phyloP scores from a whole-genome alignment of 257 asterid genomes.

The Solanum tarapatanum region DNA sequence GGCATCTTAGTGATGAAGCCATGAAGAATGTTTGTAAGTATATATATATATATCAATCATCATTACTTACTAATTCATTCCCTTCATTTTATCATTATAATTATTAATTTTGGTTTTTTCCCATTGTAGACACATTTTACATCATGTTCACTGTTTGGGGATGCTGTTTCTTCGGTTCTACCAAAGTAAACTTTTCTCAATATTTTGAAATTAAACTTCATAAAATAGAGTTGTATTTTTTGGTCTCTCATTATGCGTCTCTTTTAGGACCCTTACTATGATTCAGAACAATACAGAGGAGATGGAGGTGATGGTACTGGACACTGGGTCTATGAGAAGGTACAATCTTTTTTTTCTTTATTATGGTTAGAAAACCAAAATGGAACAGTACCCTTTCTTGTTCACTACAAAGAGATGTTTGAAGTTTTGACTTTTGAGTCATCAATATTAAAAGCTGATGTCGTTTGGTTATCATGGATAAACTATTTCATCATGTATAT shows the following conservation, averaged over 20 bases:
- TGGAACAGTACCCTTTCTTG: not conserved
- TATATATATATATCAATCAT: not conserved
- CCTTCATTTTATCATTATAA: not conserved
- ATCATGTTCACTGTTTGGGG: constrained; percentile 90
- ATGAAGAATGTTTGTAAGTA: constrained; percentile 45
- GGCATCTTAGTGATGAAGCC: constrained; percentile 81
- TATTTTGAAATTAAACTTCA: not conserved
- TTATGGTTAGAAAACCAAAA: not conserved
- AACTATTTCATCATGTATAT: not conserved
- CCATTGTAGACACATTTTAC: constrained; percentile 48
- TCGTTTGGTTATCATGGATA: not conserved
- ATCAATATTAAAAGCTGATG: not conserved
- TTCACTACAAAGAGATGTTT: not conserved
- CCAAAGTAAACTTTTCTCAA: constrained; percentile 28
- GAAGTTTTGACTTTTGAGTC: not conserved
- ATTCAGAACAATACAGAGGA: constrained; percentile 62
- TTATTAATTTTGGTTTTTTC: not conserved
- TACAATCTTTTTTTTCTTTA: not conserved
- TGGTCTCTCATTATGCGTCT: not conserved
- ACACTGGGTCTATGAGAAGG: constrained; percentile 90
- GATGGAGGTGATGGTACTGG: constrained; percentile 91
- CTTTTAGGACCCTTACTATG: constrained; percentile 74
- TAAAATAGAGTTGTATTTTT: not conserved
- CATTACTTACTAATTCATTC: not conserved
- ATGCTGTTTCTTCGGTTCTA: constrained; percentile 73